Conservation (phyloP, 2,329 filamentous ascomycete species). For the Trichophyton rubrum region DNA sequence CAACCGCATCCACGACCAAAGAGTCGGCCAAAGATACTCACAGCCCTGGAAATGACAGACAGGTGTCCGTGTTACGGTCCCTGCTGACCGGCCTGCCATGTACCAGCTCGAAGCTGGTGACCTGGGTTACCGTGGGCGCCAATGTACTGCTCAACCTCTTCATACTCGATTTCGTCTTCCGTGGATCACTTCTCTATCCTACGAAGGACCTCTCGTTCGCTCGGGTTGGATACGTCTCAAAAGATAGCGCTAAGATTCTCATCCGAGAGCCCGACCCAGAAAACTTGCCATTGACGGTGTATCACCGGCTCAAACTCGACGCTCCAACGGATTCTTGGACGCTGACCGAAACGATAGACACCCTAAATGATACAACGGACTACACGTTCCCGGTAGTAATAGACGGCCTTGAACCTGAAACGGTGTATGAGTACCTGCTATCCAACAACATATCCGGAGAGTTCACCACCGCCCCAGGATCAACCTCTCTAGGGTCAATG, state of each 20-base stretch:
- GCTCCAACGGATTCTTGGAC: slow-evolving; percentile 39
- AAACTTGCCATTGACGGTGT: slow-evolving; percentile 63
- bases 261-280: slow-evolving; percentile 68
- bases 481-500: slow-evolving; percentile 51
- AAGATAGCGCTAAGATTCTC: slow-evolving; percentile 64
- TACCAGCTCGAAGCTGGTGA: slow-evolving; percentile 53
- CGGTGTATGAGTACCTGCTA: slow-evolving; percentile 67
- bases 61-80: slow-evolving; percentile 29
- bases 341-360: slow-evolving; percentile 52
- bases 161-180: slow-evolving; percentile 65
- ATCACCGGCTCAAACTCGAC: slow-evolving; percentile 30
- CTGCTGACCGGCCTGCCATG: slow-evolving; percentile 67
- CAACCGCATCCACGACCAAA: background rate
- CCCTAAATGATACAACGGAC: slow-evolving; percentile 64
- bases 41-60: background rate
- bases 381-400: slow-evolving; percentile 63
- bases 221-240: slow-evolving; percentile 74
- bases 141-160: slow-evolving; percentile 59
- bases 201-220: slow-evolving; percentile 70
- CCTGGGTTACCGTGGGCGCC: slow-evolving; percentile 54
- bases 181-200: slow-evolving; percentile 56
- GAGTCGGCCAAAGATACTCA: background rate
- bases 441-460: slow-evolving; percentile 78
- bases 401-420: slow-evolving; percentile 54
- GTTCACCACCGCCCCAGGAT: slow-evolving; percentile 63